Percentiles rank a stretch among this genome's conserved stretches.
Evolutionary conservation across 2,329 filamentous ascomycete genomes (phyloP).

Genomic region (Neofusicoccum kwambonambiense): DNA sequence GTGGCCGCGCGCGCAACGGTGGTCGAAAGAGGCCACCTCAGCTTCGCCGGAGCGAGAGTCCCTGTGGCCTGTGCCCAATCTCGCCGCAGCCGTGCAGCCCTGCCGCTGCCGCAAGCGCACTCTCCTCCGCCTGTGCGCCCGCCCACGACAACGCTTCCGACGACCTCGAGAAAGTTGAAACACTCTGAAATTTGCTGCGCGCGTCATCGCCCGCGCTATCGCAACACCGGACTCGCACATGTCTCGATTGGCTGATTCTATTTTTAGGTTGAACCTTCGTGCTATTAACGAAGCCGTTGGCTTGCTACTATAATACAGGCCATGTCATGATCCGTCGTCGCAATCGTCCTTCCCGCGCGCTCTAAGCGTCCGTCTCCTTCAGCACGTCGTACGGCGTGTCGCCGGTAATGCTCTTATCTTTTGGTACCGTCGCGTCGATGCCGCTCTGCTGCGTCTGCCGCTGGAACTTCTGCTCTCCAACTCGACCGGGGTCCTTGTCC

Average conservation of each 20-base stretch:
- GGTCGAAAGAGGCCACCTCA: slow-evolving; percentile 17
- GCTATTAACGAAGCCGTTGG: background rate
- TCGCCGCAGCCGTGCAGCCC: background rate
- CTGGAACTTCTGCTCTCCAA: slow-evolving; percentile 43
- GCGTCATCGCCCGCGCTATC: background rate
- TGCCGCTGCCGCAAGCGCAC: background rate
- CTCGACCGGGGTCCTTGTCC: slow-evolving; percentile 55
- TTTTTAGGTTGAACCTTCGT: background rate
- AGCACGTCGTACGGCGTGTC: slow-evolving; percentile 19
- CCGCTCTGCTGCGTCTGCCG: slow-evolving; percentile 33
- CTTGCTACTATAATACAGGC: background rate
- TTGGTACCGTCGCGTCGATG: slow-evolving; percentile 24
- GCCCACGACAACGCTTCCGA: background rate
- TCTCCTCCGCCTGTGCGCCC: background rate
- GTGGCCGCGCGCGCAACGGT: background rate
- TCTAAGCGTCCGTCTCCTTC: slow-evolving; percentile 21
- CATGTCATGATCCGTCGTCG: slow-evolving; percentile 1
- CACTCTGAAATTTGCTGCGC: background rate
- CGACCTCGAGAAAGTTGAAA: background rate
- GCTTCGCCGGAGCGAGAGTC: slow-evolving; percentile 6
- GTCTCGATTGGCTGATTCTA: background rate
- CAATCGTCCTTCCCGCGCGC: background rate
- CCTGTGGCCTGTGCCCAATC: slow-evolving; percentile 12
- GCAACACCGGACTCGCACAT: background rate
- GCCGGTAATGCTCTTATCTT: slow-evolving; percentile 19